These are phyloP conservation scores for Botrytis aclada DNA, from an alignment of 2,329 filamentous ascomycete genomes.

Conservation along the genomic window DNA sequence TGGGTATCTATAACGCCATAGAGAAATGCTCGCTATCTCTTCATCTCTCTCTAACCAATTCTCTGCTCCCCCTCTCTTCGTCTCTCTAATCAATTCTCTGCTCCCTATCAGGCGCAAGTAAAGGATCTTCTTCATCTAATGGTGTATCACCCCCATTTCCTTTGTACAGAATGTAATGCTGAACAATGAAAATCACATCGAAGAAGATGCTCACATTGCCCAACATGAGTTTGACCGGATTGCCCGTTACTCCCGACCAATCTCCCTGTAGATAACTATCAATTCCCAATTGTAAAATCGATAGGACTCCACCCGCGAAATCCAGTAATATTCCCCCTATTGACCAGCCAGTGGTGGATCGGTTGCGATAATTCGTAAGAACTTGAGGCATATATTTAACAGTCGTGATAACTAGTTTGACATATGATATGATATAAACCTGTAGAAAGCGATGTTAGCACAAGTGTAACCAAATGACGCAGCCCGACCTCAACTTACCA, in stretches of 20 bases:
- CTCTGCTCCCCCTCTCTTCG: slow-evolving; percentile 20
- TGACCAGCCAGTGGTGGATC: slow-evolving; percentile 84
- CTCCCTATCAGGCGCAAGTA: slow-evolving; percentile 23
- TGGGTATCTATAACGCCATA: slow-evolving; percentile 8
- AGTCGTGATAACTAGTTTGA: slow-evolving; percentile 84
- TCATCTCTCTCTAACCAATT: slow-evolving; percentile 17
- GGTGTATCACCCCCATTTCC: slow-evolving; percentile 22
- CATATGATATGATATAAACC: slow-evolving; percentile 70
- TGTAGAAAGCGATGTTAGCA: slow-evolving; percentile 20
- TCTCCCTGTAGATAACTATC: slow-evolving; percentile 82
- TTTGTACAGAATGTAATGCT: slow-evolving; percentile 84
- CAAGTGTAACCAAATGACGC: neutral
- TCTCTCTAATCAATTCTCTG: slow-evolving; percentile 24
- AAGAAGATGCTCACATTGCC: slow-evolving; percentile 85
- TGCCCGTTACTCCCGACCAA: slow-evolving; percentile 88
- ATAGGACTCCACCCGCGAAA: slow-evolving; percentile 75
- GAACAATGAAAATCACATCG: slow-evolving; percentile 79
- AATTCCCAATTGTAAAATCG: slow-evolving; percentile 75
- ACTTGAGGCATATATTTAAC: slow-evolving; percentile 93
- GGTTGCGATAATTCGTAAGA: slow-evolving; percentile 76
- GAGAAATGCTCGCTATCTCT: neutral
- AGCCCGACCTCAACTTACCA: slow-evolving; percentile 36
- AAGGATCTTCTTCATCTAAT: slow-evolving; percentile 24
- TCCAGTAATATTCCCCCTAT: slow-evolving; percentile 84
- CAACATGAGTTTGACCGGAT: slow-evolving; percentile 84